Conservation (phyloP, 352 stramenopile species). For the Phytophthora rubi region DNA sequence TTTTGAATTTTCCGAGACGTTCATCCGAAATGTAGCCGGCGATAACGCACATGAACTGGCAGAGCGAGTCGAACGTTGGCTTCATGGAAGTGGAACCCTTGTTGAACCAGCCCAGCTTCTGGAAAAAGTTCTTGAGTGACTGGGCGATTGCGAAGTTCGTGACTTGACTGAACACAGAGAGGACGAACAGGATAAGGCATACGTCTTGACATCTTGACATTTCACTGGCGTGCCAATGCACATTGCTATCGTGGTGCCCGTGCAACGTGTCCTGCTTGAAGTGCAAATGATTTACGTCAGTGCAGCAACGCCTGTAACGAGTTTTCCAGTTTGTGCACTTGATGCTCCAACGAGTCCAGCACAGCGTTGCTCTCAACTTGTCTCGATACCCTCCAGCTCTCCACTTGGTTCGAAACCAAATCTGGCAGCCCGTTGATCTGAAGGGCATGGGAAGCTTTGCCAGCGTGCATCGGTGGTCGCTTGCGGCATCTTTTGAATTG, state of each 20-base stretch:
- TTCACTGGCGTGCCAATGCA: not conserved
- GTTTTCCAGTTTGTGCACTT: constrained; percentile 13
- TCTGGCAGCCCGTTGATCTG: constrained; percentile 19
- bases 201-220: not conserved
- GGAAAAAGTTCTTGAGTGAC: constrained; percentile 65
- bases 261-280: not conserved
- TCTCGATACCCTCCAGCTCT: constrained; percentile 11
- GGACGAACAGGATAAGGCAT: not conserved
- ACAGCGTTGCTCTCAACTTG: constrained; percentile 8
- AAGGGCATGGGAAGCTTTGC: constrained; percentile 14
- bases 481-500: constrained; percentile 44
- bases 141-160: constrained; percentile 51
- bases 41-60: constrained; percentile 58
- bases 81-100: constrained; percentile 61
- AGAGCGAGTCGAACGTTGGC: constrained; percentile 62
- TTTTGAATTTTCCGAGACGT: constrained; percentile 46
- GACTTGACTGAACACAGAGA: not conserved
- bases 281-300: constrained; percentile 33
- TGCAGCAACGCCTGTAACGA: constrained; percentile 20
- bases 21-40: constrained; percentile 61
- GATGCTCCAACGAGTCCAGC: constrained; percentile 26
- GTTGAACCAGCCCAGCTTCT: constrained; percentile 58
- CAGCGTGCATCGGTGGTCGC: constrained; percentile 34
- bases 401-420: constrained; percentile 10
- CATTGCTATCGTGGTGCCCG: not conserved